phyloP scores from a whole-genome alignment of 371 early-diverging fungal genomes.

The Lichtheimia ramosa region DNA sequence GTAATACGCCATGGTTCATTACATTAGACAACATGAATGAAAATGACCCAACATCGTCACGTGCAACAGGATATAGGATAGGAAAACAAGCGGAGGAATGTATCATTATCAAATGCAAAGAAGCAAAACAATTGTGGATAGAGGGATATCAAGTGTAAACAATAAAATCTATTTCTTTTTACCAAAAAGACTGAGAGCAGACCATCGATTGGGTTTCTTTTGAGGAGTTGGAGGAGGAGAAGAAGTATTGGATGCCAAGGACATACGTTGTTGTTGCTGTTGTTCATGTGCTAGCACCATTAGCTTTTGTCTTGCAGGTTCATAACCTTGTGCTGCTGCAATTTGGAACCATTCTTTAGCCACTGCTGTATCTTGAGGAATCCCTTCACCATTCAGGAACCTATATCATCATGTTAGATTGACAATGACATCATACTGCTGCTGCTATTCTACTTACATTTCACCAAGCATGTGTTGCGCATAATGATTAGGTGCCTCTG shows the following conservation, averaged over 20 bases:
- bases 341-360: slow-evolving; percentile 50
- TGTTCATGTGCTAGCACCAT: slow-evolving; percentile 11
- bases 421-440: neutral
- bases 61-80: neutral
- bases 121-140: neutral
- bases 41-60: neutral
- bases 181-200: slow-evolving; percentile 25
- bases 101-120: neutral
- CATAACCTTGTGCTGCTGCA: slow-evolving; percentile 48
- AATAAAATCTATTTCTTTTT: slow-evolving; percentile 15
- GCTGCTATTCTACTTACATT: slow-evolving; percentile 31
- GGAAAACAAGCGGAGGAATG: slow-evolving; percentile 1
- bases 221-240: slow-evolving; percentile 9
- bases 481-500: slow-evolving; percentile 40
- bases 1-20: neutral
- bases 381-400: slow-evolving; percentile 49
- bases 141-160: neutral
- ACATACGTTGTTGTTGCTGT: slow-evolving; percentile 16
- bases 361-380: slow-evolving; percentile 42
- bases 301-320: slow-evolving; percentile 33
- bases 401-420: slow-evolving; percentile 10
- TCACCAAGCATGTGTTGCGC: slow-evolving; percentile 52
- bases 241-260: neutral
- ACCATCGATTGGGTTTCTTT: slow-evolving; percentile 42
- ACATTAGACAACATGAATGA: neutral